phyloP scores from a whole-genome alignment of 805 yeast species.

The Barnettozyma salicaria region DNA sequence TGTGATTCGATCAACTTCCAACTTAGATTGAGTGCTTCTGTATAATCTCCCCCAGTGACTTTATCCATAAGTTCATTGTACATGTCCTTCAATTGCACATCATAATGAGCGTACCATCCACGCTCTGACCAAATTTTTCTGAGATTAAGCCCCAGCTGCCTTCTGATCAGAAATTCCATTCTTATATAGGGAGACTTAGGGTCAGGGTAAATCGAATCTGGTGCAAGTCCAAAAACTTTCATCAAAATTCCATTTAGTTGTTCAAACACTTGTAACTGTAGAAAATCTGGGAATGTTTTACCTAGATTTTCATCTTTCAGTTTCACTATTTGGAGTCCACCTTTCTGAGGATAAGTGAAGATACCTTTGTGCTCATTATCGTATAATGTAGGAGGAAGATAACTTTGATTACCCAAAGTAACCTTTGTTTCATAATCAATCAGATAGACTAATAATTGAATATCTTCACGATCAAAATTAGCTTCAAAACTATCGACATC shows the following conservation, averaged over 20 bases:
- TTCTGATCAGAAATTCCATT: conserved; percentile 11
- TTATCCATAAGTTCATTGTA: no score
- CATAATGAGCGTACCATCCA: no score
- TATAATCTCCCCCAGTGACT: no score
- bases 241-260: conserved; percentile 5
- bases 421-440: background rate
- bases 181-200: conserved; percentile 13
- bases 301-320: background rate
- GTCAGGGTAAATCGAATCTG: background rate
- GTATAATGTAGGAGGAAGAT: no score
- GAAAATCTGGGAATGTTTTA: background rate
- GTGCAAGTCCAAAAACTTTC: conserved; percentile 5
- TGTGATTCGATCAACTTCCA: no score
- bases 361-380: background rate
- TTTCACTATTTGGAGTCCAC: conserved; percentile 3
- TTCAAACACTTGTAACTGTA: conserved; percentile 8
- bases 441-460: background rate
- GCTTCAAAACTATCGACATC: background rate
- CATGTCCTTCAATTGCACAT: no score
- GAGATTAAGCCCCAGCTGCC: conserved; percentile 6
- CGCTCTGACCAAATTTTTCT: no score
- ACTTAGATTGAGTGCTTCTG: no score
- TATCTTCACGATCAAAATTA: background rate
- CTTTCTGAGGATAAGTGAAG: conserved; percentile 4
- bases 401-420: background rate